These are phyloP conservation scores for Incumbomyces delicatus DNA, from an alignment of 2,329 filamentous ascomycete genomes.

Conservation along the genomic window DNA sequence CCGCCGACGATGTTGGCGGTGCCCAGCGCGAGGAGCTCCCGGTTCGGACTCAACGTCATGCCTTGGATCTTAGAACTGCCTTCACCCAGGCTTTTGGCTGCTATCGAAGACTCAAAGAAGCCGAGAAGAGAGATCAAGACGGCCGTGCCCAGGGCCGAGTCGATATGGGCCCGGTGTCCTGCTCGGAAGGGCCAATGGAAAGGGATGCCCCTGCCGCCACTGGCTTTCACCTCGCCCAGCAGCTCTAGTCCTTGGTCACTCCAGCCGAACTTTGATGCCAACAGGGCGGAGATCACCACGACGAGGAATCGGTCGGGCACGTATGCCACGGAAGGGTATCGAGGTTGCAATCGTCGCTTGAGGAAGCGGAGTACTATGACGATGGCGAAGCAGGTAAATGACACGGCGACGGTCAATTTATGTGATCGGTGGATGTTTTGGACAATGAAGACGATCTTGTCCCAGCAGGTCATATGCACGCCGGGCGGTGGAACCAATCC, in stretches of 20 bases:
- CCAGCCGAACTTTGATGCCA: constrained; percentile 71
- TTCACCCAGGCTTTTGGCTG: constrained; percentile 75
- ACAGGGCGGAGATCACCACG: constrained; percentile 70
- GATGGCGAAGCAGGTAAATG: constrained; percentile 67
- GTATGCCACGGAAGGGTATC: constrained; percentile 72
- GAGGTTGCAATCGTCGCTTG: constrained; percentile 70
- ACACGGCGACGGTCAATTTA: constrained; percentile 63
- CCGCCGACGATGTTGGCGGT: constrained; percentile 84
- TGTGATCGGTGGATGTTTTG: constrained; percentile 58
- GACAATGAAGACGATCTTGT: constrained; percentile 74
- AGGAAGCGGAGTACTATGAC: constrained; percentile 84
- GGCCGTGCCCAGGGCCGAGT: constrained; percentile 77
- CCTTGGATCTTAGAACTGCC: constrained; percentile 59
- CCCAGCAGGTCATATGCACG: constrained; percentile 72
- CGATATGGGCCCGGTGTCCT: constrained; percentile 68
- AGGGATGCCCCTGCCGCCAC: constrained; percentile 58
- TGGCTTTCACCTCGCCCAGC: constrained; percentile 69
- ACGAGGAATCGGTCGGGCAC: constrained; percentile 86
- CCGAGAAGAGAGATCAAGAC: constrained; percentile 90
- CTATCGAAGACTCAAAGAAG: constrained; percentile 97
- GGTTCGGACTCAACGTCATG: constrained; percentile 78
- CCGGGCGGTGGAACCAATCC: constrained; percentile 58
- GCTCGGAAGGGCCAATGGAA: constrained; percentile 79
- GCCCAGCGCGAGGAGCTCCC: constrained; percentile 85
- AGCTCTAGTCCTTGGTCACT: constrained; percentile 70